Conservation (phyloP, 768 basidiomycete genomes). For the Gymnopilus dilepis region DNA sequence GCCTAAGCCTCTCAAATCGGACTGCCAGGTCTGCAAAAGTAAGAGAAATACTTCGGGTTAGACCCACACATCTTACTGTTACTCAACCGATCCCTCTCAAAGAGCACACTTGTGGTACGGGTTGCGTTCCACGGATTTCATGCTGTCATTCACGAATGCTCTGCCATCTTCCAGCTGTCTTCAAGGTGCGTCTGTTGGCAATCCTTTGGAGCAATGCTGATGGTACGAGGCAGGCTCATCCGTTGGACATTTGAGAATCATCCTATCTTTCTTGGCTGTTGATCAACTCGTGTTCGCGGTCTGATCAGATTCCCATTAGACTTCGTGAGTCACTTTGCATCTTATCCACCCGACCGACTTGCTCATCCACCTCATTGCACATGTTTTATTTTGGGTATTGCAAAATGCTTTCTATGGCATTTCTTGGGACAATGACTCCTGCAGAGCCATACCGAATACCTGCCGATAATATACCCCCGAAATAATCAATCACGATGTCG, state of each 20-base stretch:
- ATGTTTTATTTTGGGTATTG: slow-evolving; percentile 1
- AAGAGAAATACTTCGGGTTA: neutral
- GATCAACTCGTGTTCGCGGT: neutral
- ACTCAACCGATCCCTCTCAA: slow-evolving; percentile 13
- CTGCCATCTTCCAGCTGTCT: neutral
- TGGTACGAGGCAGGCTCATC: neutral
- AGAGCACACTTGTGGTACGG: slow-evolving; percentile 13
- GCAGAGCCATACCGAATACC: neutral
- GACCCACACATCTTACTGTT: neutral
- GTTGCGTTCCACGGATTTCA: slow-evolving; percentile 8
- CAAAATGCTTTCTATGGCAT: neutral
- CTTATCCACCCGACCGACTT: neutral
- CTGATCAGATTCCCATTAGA: slow-evolving; percentile 5
- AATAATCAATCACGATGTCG: slow-evolving; percentile 13
- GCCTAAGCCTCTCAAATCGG: slow-evolving; percentile 14
- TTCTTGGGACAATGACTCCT: slow-evolving; percentile 10
- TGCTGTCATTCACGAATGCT: neutral
- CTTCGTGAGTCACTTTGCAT: slow-evolving; percentile 16
- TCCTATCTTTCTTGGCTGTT: neutral
- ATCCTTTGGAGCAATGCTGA: neutral
- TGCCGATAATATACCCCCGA: slow-evolving; percentile 12
- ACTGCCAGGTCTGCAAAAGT: slow-evolving; percentile 3
- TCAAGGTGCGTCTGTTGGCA: neutral
- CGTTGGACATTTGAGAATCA: neutral
- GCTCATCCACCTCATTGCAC: neutral